Conservation (phyloP, 1,284 basidiomycete species). For the Erythrobasidium hasegawianum region DNA sequence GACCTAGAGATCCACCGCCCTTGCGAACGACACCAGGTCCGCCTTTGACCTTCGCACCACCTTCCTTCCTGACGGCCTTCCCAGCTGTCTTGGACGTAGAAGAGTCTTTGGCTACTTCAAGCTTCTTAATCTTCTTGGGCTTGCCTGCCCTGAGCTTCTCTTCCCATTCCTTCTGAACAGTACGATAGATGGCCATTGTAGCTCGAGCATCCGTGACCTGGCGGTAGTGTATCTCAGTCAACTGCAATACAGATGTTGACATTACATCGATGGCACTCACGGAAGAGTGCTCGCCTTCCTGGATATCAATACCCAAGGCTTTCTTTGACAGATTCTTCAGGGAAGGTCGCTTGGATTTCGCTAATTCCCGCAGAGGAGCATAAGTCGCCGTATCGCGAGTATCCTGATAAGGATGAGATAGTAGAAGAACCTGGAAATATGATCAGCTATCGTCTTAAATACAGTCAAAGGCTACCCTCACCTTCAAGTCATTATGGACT, state of each 20-base stretch:
- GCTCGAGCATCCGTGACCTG: slow-evolving; percentile 90
- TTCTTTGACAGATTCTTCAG: slow-evolving; percentile 76
- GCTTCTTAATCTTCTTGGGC: slow-evolving; percentile 7
- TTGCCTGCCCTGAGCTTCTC: slow-evolving; percentile 46
- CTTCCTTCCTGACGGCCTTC: neutral
- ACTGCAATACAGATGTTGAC: neutral
- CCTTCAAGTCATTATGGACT: slow-evolving; percentile 84
- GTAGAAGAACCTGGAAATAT: slow-evolving; percentile 66
- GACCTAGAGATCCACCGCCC: neutral
- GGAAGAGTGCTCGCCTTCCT: slow-evolving; percentile 80
- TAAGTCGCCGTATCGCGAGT: slow-evolving; percentile 78
- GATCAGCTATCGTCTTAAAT: neutral
- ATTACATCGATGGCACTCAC: slow-evolving; percentile 53
- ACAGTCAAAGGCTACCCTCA: slow-evolving; percentile 47
- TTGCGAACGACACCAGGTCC: neutral
- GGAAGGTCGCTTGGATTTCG: slow-evolving; percentile 62
- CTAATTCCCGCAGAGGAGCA: slow-evolving; percentile 55
- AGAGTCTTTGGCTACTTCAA: slow-evolving; percentile 5
- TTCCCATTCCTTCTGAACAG: slow-evolving; percentile 86
- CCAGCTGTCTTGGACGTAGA: neutral
- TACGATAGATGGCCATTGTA: slow-evolving; percentile 88
- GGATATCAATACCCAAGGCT: slow-evolving; percentile 78
- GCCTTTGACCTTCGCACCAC: neutral
- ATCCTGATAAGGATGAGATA: slow-evolving; percentile 77
- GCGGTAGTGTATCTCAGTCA: neutral